phyloP scores from a whole-genome alignment of 2,329 filamentous ascomycete species.

The Torrubiellomyces zombiae region DNA sequence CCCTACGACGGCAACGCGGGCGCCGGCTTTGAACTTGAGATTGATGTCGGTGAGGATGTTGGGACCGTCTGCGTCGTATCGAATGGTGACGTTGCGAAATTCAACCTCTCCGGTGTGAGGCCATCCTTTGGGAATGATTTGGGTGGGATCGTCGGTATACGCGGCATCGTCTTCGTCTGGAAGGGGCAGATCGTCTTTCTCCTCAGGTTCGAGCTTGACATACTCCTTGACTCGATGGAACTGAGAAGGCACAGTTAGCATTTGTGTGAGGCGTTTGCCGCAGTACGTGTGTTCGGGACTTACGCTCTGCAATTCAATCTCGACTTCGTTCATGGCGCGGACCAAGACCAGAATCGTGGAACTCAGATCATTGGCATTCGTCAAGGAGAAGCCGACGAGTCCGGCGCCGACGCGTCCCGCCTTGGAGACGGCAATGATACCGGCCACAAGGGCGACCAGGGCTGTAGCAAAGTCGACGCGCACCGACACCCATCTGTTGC shows the following conservation, averaged over 20 bases:
- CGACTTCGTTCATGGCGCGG: slow-evolving; percentile 36
- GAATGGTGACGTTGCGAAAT: slow-evolving; percentile 32
- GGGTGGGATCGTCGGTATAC: slow-evolving; percentile 21
- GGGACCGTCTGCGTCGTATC: slow-evolving; percentile 26
- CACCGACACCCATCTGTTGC: slow-evolving; percentile 40
- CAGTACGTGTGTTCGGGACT: slow-evolving; percentile 8
- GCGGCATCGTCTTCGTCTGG: slow-evolving; percentile 19
- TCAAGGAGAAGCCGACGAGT: slow-evolving; percentile 38
- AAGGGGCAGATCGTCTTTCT: slow-evolving; percentile 22
- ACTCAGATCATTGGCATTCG: slow-evolving; percentile 37
- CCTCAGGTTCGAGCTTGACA: slow-evolving; percentile 27
- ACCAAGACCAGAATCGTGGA: slow-evolving; percentile 34
- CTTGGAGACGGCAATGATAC: slow-evolving; percentile 33
- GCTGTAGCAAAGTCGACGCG: slow-evolving; percentile 38
- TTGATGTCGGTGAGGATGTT: slow-evolving; percentile 34
- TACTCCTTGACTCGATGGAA: slow-evolving; percentile 34
- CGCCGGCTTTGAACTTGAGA: slow-evolving; percentile 43
- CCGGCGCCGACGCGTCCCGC: slow-evolving; percentile 30
- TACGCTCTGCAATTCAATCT: slow-evolving; percentile 39
- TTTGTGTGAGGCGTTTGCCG: neutral
- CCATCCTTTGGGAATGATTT: slow-evolving; percentile 25
- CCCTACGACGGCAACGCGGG: slow-evolving; percentile 64
- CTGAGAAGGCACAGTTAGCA: slow-evolving; percentile 9
- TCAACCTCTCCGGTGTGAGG: slow-evolving; percentile 30
- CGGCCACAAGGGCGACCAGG: slow-evolving; percentile 31